Evolutionary conservation across 306 rosid genomes (phyloP).

Genomic region (Quercus glauca): DNA sequence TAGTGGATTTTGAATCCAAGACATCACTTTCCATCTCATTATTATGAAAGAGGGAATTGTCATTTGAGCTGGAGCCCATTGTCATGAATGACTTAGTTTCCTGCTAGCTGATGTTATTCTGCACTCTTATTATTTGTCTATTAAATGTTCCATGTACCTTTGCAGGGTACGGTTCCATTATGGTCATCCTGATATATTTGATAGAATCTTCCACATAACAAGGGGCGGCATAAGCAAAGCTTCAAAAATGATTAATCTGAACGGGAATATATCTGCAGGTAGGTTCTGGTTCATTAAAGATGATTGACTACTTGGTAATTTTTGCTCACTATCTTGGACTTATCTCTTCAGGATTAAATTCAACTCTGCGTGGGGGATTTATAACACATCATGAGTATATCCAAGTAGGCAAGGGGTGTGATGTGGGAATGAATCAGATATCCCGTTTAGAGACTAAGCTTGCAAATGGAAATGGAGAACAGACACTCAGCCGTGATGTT

Average conservation of each 20-base stretch:
- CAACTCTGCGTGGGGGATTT: conserved; percentile 83
- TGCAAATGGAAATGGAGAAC: conserved; percentile 99
- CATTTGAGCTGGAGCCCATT: conserved; percentile 32
- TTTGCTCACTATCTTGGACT: conserved; percentile 21
- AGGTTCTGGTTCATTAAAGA: conserved; percentile 25
- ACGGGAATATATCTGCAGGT: conserved; percentile 98
- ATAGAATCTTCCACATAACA: conserved; percentile 94
- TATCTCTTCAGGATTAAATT: conserved; percentile 67
- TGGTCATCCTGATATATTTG: conserved; percentile 98
- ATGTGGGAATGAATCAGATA: conserved; percentile 97
- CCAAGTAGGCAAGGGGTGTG: conserved; percentile 98
- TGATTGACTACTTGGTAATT: conserved; percentile 13
- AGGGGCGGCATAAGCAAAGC: conserved; percentile 99
- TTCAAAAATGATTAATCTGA: conserved; percentile 76
- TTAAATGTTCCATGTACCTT: conserved; percentile 10
- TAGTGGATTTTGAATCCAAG: too few relatives aligned
- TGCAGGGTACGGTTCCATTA: conserved; percentile 96
- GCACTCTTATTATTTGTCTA: background rate
- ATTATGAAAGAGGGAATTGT: conserved; percentile 50
- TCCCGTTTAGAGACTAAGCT: conserved; percentile 96
- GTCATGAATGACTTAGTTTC: too few relatives aligned
- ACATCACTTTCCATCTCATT: too few relatives aligned
- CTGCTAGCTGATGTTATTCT: background rate
- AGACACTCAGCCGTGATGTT: conserved; percentile 96
- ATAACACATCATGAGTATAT: conserved; percentile 95